Evolutionary conservation across 306 rosid genomes (phyloP), one percentile per base, ranked within the genome.

Genomic region (Prunus persica): DNA sequence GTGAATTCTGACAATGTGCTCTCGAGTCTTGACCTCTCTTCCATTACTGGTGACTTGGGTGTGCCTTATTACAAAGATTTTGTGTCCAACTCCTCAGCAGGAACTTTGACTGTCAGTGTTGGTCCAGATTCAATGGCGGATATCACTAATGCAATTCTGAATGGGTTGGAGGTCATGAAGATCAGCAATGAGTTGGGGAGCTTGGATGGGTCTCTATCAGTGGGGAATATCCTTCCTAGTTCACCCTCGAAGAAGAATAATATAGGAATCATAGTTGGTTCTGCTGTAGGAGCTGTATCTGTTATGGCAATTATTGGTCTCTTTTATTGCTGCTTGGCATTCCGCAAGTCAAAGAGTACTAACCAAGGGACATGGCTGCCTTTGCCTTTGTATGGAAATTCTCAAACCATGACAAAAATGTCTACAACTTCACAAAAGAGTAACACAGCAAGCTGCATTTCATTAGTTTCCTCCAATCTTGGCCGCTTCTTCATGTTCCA

Each of bases 401-500:
- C 97, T 75, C 97, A 79, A 81, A 94, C 98, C 67, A 88, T 94
- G 87, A 89, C 98, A 30, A 92, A 90, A 79, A 80, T 85, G 81
- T 92, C 98, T 12, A 92, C 96, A 19, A 81, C 86, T 71, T 94
- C 98, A 20, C 91, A 89, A 68, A 94, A 92, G 88, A 94, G 97
- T 76, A 92, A 83, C 73, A 94, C 98, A 20, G 96, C 91, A 68
- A 94, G 98, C 86, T 86, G 85, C 83, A 90, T 94, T 71, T 94
- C 98, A 52, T 84, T 93, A 76, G 84, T 91, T 75, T 91, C 98
- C 8, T 27, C 96, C 24, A 90, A 85, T 75, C 93, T 87, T 24
- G 97, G 98, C 45, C 88, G 94, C 71, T 11, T 90, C 38, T 95
- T 95, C 85, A 84, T 78, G 82, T 90, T 95, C 86, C 96, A 88